Evolutionary conservation across 1,139 yeast species (phyloP).

Genomic region (Lodderomyces orthopsilosis): DNA sequence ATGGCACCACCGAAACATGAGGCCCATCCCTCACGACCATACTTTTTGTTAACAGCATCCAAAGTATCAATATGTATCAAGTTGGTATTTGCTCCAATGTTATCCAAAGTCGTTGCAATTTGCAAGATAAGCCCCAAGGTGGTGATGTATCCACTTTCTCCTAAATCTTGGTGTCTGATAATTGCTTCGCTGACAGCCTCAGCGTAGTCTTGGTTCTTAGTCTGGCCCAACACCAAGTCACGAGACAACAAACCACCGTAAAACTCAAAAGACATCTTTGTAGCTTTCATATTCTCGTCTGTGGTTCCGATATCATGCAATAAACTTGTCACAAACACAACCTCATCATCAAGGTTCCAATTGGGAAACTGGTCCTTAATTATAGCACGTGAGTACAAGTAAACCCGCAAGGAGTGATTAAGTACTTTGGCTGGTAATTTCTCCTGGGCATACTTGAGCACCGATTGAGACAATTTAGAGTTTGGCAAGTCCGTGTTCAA

Average conservation of each 20-base stretch:
- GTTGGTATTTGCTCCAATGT: slow-evolving; percentile 32
- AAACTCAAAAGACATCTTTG: slow-evolving; percentile 39
- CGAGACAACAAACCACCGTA: slow-evolving; percentile 35
- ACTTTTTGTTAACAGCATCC: slow-evolving; percentile 26
- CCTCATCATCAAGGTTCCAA: slow-evolving; percentile 34
- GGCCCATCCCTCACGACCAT: slow-evolving; percentile 33
- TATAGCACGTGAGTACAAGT: slow-evolving; percentile 32
- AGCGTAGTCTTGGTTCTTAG: slow-evolving; percentile 28
- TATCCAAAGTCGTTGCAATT: slow-evolving; percentile 36
- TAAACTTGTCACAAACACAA: slow-evolving; percentile 31
- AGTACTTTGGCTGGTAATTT: slow-evolving; percentile 27
- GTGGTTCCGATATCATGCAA: slow-evolving; percentile 41
- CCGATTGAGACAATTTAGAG: slow-evolving; percentile 19
- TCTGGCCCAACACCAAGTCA: slow-evolving; percentile 25
- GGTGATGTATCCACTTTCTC: slow-evolving; percentile 35
- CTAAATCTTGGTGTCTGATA: slow-evolving; percentile 38
- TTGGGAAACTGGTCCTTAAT: slow-evolving; percentile 35
- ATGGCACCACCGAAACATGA: slow-evolving; percentile 36
- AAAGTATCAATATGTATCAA: slow-evolving; percentile 32
- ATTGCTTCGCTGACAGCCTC: slow-evolving; percentile 42
- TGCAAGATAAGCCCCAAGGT: slow-evolving; percentile 36
- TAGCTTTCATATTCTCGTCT: slow-evolving; percentile 31
- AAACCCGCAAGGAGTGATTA: slow-evolving; percentile 35
- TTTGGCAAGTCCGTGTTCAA: slow-evolving; percentile 21
- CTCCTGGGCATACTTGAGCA: slow-evolving; percentile 24